These are phyloP conservation scores for Cajanus cajan DNA, from an alignment of 306 rosid genomes.

Conservation along the genomic window DNA sequence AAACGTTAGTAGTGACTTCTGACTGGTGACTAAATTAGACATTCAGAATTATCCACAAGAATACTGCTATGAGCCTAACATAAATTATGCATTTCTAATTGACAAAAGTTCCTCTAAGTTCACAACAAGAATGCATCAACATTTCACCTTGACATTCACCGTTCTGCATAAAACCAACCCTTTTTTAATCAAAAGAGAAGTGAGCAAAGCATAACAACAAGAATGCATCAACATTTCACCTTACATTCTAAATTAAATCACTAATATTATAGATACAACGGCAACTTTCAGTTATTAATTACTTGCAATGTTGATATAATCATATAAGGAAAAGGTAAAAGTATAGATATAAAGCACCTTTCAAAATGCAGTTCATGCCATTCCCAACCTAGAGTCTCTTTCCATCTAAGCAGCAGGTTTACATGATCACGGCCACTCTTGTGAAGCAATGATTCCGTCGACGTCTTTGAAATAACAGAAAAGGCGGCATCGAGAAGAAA, in stretches of 20 bases:
- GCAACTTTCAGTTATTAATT: background rate
- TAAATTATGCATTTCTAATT: background rate
- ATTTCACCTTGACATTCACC: constrained; percentile 18
- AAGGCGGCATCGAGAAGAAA: constrained; percentile 89
- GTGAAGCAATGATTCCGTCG: constrained; percentile 41
- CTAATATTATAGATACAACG: constrained; percentile 2
- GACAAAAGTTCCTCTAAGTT: constrained; percentile 2
- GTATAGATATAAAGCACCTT: constrained; percentile 47
- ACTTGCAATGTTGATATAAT: background rate
- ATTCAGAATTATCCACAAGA: background rate
- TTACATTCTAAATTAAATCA: constrained; percentile 18
- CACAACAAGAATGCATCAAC: background rate
- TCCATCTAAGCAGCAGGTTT: constrained; percentile 48
- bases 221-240: background rate
- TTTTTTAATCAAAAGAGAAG: background rate
- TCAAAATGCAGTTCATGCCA: constrained; percentile 49
- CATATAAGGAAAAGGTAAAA: background rate
- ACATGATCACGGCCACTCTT: constrained; percentile 40
- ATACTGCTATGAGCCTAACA: background rate
- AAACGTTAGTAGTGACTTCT: background rate
- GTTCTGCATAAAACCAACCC: background rate
- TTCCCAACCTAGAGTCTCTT: constrained; percentile 47
- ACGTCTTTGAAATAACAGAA: constrained; percentile 52
- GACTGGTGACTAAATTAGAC: background rate
- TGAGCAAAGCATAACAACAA: background rate